Conservation (phyloP, 139 green algal species). For the Chlamydomonas sp. region DNA sequence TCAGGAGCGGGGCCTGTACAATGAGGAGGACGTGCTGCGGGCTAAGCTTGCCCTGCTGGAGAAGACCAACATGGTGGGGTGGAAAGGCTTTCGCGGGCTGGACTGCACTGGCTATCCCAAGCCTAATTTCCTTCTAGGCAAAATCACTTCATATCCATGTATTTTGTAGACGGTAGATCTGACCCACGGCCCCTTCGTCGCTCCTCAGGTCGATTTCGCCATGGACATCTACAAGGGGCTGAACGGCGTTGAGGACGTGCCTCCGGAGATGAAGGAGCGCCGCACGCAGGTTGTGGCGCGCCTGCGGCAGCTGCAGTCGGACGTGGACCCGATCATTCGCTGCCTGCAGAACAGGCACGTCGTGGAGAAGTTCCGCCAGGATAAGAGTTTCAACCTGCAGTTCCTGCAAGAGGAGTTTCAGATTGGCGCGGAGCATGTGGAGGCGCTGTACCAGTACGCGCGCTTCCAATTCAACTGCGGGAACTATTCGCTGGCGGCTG, state of each 20-base stretch:
- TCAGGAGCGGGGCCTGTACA: slow-evolving; percentile 83
- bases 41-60: slow-evolving; percentile 96
- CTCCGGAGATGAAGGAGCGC: slow-evolving; percentile 67
- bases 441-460: slow-evolving; percentile 97
- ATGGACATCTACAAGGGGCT: slow-evolving; percentile 96
- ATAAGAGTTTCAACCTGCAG: slow-evolving; percentile 95
- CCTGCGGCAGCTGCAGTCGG: slow-evolving; percentile 77
- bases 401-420: slow-evolving; percentile 84
- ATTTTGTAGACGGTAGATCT: background rate
- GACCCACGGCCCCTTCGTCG: background rate
- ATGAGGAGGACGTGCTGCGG: slow-evolving; percentile 86
- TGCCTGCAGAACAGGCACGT: slow-evolving; percentile 90
- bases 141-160: no score
- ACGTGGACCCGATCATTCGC: slow-evolving; percentile 88
- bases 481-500: slow-evolving; percentile 92
- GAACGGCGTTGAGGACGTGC: slow-evolving; percentile 68
- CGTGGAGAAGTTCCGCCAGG: slow-evolving; percentile 89
- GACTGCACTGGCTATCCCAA: no score
- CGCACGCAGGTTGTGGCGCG: slow-evolving; percentile 72
- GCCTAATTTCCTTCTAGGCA: no score
- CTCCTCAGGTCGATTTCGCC: slow-evolving; percentile 79
- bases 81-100: no score
- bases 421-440: slow-evolving; percentile 92
- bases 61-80: slow-evolving; percentile 97
- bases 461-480: slow-evolving; percentile 99